These are phyloP conservation scores for Penstemon barbatus DNA, from an alignment of 257 asterid species.

Conservation along the genomic window DNA sequence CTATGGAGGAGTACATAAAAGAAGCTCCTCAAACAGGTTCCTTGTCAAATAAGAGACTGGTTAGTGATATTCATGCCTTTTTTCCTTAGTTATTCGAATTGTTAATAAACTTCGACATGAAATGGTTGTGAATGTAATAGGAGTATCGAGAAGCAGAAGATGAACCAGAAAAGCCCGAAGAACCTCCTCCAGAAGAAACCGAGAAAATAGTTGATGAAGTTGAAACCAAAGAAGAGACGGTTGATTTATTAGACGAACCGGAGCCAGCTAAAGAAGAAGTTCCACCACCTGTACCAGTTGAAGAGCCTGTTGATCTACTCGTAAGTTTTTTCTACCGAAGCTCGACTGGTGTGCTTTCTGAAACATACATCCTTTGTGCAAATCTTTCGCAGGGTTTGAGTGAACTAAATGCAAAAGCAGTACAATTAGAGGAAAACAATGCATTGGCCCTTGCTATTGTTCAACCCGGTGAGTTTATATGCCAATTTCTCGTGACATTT, in stretches of 20 bases:
- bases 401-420: conserved; percentile 49
- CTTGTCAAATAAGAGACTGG: conserved; percentile 51
- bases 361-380: no score
- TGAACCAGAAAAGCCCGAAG: conserved; percentile 41
- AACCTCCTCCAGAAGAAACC: conserved; percentile 16
- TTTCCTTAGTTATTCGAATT: no score
- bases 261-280: conserved; percentile 41
- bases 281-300: conserved; percentile 36
- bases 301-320: conserved; percentile 63
- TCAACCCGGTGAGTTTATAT: conserved; percentile 50
- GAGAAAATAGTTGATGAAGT: conserved; percentile 34
- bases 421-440: conserved; percentile 63
- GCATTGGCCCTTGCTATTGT: conserved; percentile 79
- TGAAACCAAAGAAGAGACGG: conserved; percentile 37
- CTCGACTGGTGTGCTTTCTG: no score
- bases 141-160: conserved; percentile 50
- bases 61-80: conserved; percentile 23
- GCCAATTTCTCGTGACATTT: neutral
- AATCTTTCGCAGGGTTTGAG: conserved; percentile 51
- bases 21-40: conserved; percentile 75
- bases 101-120: no score
- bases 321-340: conserved; percentile 31
- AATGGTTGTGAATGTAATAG: conserved; percentile 30
- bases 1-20: conserved; percentile 92
- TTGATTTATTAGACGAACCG: conserved; percentile 22